Percentiles rank a stretch among this genome's conserved stretches.
Evolutionary conservation across 139 green algal genomes (phyloP).

Genomic region (Tetradesmus obliquus): DNA sequence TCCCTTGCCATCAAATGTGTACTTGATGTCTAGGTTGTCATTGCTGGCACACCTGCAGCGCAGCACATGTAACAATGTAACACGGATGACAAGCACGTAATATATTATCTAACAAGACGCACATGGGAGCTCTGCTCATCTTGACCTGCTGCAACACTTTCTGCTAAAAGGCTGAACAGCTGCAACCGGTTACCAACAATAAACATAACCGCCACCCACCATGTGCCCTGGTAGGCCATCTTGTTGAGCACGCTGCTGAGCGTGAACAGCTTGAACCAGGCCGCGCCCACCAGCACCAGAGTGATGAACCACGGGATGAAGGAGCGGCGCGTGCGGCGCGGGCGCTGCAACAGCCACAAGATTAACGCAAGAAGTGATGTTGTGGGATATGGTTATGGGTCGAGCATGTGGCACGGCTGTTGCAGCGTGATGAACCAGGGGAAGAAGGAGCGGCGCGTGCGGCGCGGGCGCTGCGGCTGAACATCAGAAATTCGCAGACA

Average conservation of each 20-base stretch:
- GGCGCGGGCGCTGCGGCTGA: slow-evolving; percentile 17
- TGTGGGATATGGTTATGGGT: neutral
- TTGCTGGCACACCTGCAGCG: slow-evolving; percentile 10
- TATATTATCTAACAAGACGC: no score
- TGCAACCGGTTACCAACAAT: no score
- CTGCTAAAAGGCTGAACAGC: no score
- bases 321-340: slow-evolving; percentile 33
- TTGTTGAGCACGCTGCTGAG: slow-evolving; percentile 38
- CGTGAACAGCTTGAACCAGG: slow-evolving; percentile 49
- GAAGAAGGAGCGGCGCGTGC: slow-evolving; percentile 2
- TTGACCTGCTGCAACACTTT: no score
- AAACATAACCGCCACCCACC: neutral
- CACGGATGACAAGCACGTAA: no score
- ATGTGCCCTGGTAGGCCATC: slow-evolving; percentile 38
- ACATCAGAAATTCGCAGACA: neutral
- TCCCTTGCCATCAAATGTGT: slow-evolving; percentile 19
- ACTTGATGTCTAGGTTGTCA: slow-evolving; percentile 45
- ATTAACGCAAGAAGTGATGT: neutral
- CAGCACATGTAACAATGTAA: neutral
- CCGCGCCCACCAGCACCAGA: slow-evolving; percentile 15
- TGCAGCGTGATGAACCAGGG: slow-evolving; percentile 10
- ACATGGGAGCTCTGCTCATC: no score
- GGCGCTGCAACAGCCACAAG: neutral
- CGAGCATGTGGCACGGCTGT: neutral
- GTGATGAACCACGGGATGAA: slow-evolving; percentile 43